A percentile compares a stretch with the other conserved stretches of the same genome.
These are phyloP conservation scores for Cladorrhinum samala DNA, from an alignment of 495 filamentous ascomycete genomes.

Conservation along the genomic window DNA sequence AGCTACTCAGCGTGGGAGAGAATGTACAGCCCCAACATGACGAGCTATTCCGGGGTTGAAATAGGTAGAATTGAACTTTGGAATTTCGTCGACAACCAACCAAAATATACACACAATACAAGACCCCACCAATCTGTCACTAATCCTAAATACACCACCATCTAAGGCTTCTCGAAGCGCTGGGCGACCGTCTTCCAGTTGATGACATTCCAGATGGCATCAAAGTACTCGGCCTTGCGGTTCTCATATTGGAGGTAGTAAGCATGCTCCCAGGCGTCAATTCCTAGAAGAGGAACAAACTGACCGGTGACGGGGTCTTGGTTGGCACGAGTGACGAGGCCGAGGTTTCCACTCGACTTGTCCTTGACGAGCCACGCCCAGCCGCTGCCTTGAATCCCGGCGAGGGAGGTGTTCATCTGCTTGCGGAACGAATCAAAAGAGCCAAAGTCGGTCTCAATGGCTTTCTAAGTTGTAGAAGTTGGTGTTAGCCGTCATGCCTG, in stretches of 20 bases:
- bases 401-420: constrained; percentile 77
- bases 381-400: constrained; percentile 87
- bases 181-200: constrained; percentile 92
- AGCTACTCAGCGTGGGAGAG: too few relatives aligned
- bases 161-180: constrained; percentile 54
- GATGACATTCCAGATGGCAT: constrained; percentile 91
- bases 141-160: too few relatives aligned
- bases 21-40: too few relatives aligned
- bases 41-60: too few relatives aligned
- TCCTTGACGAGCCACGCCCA: constrained; percentile 98
- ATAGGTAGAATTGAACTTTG: too few relatives aligned
- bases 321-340: constrained; percentile 72
- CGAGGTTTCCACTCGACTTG: constrained; percentile 67
- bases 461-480: constrained; percentile 33
- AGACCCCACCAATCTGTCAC: not conserved
- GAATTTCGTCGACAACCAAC: not conserved
- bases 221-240: constrained; percentile 97
- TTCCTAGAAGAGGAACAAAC: constrained; percentile 69
- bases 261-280: constrained; percentile 81
- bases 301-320: constrained; percentile 82
- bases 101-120: not conserved
- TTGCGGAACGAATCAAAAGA: constrained; percentile 68
- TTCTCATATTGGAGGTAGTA: constrained; percentile 90
- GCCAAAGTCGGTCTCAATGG: constrained; percentile 75
- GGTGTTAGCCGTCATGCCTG: not conserved